Evolutionary conservation across 352 stramenopile genomes (phyloP).

Genomic region (Phytopythium chamaehyphon): DNA sequence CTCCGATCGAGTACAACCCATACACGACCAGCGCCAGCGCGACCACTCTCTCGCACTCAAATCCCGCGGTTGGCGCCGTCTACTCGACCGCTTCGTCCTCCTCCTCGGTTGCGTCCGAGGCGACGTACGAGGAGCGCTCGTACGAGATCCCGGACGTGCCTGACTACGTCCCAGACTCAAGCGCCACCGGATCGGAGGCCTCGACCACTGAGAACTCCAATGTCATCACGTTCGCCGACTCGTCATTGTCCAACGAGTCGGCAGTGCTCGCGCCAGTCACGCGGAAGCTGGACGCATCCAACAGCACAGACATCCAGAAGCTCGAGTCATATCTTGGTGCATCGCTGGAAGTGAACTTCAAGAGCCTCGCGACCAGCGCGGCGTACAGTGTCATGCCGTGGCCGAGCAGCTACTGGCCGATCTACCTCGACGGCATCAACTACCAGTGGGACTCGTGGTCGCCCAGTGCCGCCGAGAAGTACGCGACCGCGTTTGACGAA

Average conservation of each 20-base stretch:
- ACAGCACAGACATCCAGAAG: conserved; percentile 23
- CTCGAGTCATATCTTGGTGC: conserved; percentile 28
- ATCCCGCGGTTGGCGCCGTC: conserved; percentile 21
- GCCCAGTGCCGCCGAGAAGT: conserved; percentile 29
- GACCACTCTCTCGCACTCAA: conserved; percentile 23
- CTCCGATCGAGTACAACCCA: conserved; percentile 29
- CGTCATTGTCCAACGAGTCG: conserved; percentile 14
- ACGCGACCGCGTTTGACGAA: conserved; percentile 37
- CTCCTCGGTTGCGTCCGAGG: not conserved
- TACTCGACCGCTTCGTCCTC: conserved; percentile 4
- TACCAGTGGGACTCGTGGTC: conserved; percentile 30
- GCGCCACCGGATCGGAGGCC: conserved; percentile 10
- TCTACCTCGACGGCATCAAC: conserved; percentile 66
- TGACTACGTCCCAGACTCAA: conserved; percentile 10
- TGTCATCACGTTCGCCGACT: conserved; percentile 10
- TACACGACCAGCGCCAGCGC: conserved; percentile 19
- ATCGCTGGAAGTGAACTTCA: conserved; percentile 23
- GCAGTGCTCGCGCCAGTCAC: not conserved
- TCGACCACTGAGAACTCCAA: conserved; percentile 5
- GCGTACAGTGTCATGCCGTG: conserved; percentile 31
- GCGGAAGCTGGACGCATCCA: conserved; percentile 10
- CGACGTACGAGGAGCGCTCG: conserved; percentile 14
- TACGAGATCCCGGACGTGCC: conserved; percentile 12
- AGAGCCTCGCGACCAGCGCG: conserved; percentile 14
- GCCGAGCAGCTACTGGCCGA: conserved; percentile 53